These are phyloP conservation scores for Alternaria triticimaculans DNA, from an alignment of 2,329 filamentous ascomycete species.

Conservation along the genomic window DNA sequence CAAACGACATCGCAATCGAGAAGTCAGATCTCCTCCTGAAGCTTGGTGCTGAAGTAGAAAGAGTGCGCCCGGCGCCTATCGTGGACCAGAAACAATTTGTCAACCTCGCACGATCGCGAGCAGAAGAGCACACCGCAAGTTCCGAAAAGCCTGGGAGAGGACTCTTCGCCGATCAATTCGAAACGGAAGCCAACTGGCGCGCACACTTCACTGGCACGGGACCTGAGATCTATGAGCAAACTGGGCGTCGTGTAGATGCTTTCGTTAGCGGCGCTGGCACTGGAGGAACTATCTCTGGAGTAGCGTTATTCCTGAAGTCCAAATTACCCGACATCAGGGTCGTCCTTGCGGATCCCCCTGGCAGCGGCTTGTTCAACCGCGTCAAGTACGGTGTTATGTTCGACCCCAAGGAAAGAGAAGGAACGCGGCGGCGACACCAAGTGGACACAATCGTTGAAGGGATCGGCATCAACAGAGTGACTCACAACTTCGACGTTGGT, in stretches of 20 bases:
- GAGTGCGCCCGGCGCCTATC: conserved; percentile 89
- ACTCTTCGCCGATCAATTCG: conserved; percentile 97
- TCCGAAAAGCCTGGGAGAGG: conserved; percentile 70
- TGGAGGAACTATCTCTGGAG: conserved; percentile 89
- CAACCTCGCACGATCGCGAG: conserved; percentile 82
- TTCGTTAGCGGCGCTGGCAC: conserved; percentile 95
- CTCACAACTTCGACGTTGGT: conserved; percentile 88
- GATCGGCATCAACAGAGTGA: conserved; percentile 94
- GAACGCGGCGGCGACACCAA: conserved; percentile 85
- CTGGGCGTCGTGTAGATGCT: conserved; percentile 75
- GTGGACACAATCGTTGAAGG: conserved; percentile 97
- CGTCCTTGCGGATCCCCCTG: conserved; percentile 91
- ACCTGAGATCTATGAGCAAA: conserved; percentile 86
- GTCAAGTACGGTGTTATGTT: conserved; percentile 97
- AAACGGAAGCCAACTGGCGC: conserved; percentile 85
- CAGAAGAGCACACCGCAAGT: conserved; percentile 72
- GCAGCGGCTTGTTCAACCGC: conserved; percentile 91
- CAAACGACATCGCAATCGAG: conserved; percentile 85
- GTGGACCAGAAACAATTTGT: conserved; percentile 94
- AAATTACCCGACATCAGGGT: conserved; percentile 69
- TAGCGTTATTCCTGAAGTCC: conserved; percentile 82
- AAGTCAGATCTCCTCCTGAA: conserved; percentile 89
- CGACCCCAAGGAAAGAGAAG: conserved; percentile 84
- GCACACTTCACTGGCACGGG: conserved; percentile 85
- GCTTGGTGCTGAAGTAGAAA: conserved; percentile 90